A percentile compares a stretch with the other conserved stretches of the same genome.
Conservation (phyloP, 176 grass and related monocot species). For the Musa beccarii region DNA sequence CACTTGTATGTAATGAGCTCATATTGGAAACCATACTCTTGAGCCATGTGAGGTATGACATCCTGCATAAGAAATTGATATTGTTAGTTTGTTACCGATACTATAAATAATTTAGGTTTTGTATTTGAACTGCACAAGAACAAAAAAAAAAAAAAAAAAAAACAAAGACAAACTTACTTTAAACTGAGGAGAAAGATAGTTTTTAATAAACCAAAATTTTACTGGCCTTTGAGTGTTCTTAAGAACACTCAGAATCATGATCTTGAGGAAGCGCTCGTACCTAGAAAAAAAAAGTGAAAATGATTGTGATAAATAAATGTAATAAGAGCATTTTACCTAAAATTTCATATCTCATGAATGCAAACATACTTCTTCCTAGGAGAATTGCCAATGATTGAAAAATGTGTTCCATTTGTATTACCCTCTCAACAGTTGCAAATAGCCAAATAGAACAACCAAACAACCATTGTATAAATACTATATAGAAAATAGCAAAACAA, state of each 20-base stretch:
- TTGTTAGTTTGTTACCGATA: neutral
- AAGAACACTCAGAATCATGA: constrained; percentile 97
- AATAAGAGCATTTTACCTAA: constrained; percentile 12
- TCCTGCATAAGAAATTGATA: constrained; percentile 40
- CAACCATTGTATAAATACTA: too few relatives aligned
- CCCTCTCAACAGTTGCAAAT: too few relatives aligned
- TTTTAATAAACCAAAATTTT: constrained; percentile 99
- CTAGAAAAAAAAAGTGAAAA: constrained; percentile 33
- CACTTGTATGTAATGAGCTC: constrained; percentile 97
- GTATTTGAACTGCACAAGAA: neutral
- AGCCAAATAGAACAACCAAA: too few relatives aligned
- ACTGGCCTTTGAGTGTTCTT: constrained; percentile 87
- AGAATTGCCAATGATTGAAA: too few relatives aligned
- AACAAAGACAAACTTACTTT: constrained; percentile 43
- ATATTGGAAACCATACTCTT: constrained; percentile 85
- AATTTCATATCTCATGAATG: neutral
- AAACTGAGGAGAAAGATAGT: constrained; percentile 99
- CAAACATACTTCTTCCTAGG: neutral
- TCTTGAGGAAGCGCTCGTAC: constrained; percentile 97
- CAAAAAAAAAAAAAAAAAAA: neutral
- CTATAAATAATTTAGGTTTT: neutral
- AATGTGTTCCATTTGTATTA: too few relatives aligned
- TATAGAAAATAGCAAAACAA: too few relatives aligned
- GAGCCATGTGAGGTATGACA: constrained; percentile 93
- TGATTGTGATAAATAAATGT: constrained; percentile 6